Conservation (phyloP, 2,329 filamentous ascomycete species). For the Verticillium nonalfalfae region DNA sequence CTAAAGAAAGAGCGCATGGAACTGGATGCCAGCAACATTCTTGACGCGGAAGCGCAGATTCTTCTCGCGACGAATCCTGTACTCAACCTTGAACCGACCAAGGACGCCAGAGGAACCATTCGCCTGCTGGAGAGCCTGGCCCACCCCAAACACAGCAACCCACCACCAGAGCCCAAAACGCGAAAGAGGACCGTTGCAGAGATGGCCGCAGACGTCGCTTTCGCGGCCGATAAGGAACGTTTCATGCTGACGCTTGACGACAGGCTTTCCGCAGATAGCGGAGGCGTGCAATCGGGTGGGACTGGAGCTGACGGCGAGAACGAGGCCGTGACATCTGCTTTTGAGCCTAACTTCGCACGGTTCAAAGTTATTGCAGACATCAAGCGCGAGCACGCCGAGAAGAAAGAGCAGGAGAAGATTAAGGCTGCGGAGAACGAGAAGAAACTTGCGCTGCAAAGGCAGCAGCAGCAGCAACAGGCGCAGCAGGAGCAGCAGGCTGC, state of each 20-base stretch:
- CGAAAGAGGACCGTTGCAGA: slow-evolving; percentile 92
- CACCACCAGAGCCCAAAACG: slow-evolving; percentile 77
- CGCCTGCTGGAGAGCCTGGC: slow-evolving; percentile 63
- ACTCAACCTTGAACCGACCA: slow-evolving; percentile 71
- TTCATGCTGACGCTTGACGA: slow-evolving; percentile 94
- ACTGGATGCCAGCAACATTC: slow-evolving; percentile 66
- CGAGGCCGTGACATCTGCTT: slow-evolving; percentile 63
- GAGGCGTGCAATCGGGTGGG: slow-evolving; percentile 48
- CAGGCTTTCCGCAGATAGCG: slow-evolving; percentile 56
- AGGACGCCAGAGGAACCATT: slow-evolving; percentile 61
- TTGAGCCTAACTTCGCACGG: slow-evolving; percentile 80
- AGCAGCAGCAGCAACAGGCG: slow-evolving; percentile 35
- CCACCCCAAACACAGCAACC: slow-evolving; percentile 71
- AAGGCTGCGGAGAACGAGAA: slow-evolving; percentile 56
- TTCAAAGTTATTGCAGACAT: slow-evolving; percentile 91
- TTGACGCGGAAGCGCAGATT: slow-evolving; percentile 70
- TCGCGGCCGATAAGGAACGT: slow-evolving; percentile 80
- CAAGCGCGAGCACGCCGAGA: slow-evolving; percentile 69
- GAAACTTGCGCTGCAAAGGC: slow-evolving; percentile 39
- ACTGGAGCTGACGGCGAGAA: slow-evolving; percentile 66
- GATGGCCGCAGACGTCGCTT: slow-evolving; percentile 88
- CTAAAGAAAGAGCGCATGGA: slow-evolving; percentile 68
- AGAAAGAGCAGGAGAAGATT: slow-evolving; percentile 68
- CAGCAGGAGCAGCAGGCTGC: slow-evolving; percentile 38
- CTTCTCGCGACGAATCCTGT: slow-evolving; percentile 67